These are phyloP conservation scores for Colletotrichum camelliae DNA, from an alignment of 2,329 filamentous ascomycete species.

Conservation along the genomic window DNA sequence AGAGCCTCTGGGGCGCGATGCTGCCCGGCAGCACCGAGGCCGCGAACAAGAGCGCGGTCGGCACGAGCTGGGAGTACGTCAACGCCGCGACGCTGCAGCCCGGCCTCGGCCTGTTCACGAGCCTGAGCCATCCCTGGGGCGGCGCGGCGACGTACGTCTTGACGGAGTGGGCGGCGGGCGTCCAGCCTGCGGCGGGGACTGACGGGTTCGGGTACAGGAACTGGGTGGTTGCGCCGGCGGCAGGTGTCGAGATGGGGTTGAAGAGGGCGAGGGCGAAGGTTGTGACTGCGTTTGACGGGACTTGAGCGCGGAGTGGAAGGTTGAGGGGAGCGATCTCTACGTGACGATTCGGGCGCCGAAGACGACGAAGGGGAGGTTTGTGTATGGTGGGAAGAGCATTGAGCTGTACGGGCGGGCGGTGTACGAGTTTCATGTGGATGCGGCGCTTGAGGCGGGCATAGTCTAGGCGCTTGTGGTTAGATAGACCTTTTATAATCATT, in stretches of 20 bases:
- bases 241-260: constrained; percentile 30
- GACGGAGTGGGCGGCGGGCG: constrained; percentile 37
- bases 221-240: constrained; percentile 31
- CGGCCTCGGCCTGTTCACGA: constrained; percentile 46
- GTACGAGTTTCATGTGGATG: constrained; percentile 16
- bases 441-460: neutral
- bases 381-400: neutral
- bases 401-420: neutral
- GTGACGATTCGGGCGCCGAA: constrained; percentile 20
- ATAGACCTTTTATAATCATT: neutral
- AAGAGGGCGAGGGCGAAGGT: constrained; percentile 28
- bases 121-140: constrained; percentile 48
- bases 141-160: constrained; percentile 50
- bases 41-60: constrained; percentile 33
- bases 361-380: constrained; percentile 14
- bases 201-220: constrained; percentile 28
- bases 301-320: constrained; percentile 26
- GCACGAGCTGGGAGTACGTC: constrained; percentile 51
- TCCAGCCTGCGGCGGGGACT: constrained; percentile 22
- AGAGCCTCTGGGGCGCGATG: constrained; percentile 47
- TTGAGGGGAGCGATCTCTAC: neutral
- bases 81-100: constrained; percentile 38
- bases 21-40: constrained; percentile 26
- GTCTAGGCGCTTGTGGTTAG: neutral
- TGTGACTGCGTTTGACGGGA: constrained; percentile 28